These are phyloP conservation scores for Fusarium bulbicola DNA, from an alignment of 2,329 filamentous ascomycete genomes.

Conservation along the genomic window DNA sequence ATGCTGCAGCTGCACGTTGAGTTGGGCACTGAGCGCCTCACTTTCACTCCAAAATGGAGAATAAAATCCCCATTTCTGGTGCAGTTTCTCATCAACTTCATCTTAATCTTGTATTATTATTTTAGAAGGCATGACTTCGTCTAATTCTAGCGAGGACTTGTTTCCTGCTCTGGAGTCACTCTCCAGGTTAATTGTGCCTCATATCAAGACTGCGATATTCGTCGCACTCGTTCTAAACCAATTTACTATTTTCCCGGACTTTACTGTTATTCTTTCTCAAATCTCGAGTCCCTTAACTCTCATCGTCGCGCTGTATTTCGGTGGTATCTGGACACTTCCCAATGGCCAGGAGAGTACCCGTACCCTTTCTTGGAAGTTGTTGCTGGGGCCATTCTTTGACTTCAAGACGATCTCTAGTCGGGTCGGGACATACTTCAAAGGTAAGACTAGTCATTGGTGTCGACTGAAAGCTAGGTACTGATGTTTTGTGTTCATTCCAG, in stretches of 20 bases:
- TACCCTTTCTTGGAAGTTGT: not conserved
- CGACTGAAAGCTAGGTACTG: rapidly evolving
- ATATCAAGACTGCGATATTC: constrained; percentile 20
- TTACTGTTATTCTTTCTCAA: not conserved
- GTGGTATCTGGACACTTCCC: not conserved
- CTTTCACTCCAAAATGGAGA: not conserved
- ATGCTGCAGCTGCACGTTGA: constrained; percentile 5
- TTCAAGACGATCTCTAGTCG: constrained; percentile 6
- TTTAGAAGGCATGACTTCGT: constrained; percentile 14
- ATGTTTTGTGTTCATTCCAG: not conserved
- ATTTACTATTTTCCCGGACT: constrained; percentile 5
- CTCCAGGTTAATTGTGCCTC: constrained; percentile 10
- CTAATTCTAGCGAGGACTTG: constrained; percentile 20
- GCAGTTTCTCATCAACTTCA: rapidly evolving
- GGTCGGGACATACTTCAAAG: constrained; percentile 22
- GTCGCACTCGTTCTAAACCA: constrained; percentile 16
- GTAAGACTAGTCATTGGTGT: rapidly evolving
- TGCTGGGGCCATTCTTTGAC: constrained; percentile 9
- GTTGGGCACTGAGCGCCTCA: constrained; percentile 4
- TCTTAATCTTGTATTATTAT: not conserved
- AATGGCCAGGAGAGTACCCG: not conserved
- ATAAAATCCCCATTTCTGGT: not conserved
- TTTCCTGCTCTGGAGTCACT: constrained; percentile 24
- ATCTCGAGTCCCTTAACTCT: constrained; percentile 8
- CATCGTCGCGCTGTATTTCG: constrained; percentile 12